phyloP scores from a whole-genome alignment of 73 alveolate genomes.

The Tetrahymena malaccensis region DNA sequence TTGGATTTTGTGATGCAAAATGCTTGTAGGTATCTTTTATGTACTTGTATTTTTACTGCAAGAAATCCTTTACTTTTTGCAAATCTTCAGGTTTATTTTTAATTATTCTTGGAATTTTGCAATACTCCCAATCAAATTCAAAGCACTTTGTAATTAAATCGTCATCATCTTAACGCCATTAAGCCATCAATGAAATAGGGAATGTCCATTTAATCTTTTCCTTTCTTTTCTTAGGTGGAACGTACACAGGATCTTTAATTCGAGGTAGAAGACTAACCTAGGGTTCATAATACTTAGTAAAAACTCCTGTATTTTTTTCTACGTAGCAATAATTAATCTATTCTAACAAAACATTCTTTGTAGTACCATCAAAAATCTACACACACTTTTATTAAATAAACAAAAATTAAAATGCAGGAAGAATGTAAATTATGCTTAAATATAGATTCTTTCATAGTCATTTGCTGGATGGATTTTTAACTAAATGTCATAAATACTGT shows the following conservation, averaged over 20 bases:
- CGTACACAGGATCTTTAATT: conserved; percentile 20
- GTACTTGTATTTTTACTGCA: conserved; percentile 5
- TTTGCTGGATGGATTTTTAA: not conserved
- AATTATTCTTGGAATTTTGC: conserved; percentile 37
- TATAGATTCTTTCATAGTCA: not conserved
- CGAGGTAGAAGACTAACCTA: conserved; percentile 13
- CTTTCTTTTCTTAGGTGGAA: conserved; percentile 35
- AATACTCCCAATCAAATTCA: conserved; percentile 41
- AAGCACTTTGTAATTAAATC: conserved; percentile 41
- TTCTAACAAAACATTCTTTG: not conserved
- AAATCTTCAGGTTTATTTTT: conserved; percentile 46
- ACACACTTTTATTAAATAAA: not conserved
- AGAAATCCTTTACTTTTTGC: conserved; percentile 29
- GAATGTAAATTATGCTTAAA: not conserved
- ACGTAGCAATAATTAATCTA: not conserved
- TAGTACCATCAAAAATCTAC: not conserved
- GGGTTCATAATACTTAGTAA: conserved; percentile 12
- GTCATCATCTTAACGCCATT: conserved; percentile 28
- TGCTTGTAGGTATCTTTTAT: conserved; percentile 49
- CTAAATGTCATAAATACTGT: too few species aligned
- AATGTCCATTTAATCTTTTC: conserved; percentile 31
- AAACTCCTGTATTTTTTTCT: not conserved
- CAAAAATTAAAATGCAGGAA: not conserved
- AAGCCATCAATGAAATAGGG: conserved; percentile 33
- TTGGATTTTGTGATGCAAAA: conserved; percentile 41